Percentiles rank a stretch among this genome's conserved stretches.
phyloP scores from a whole-genome alignment of 371 early-diverging fungal genomes.

The Mucor lusitanicus region DNA sequence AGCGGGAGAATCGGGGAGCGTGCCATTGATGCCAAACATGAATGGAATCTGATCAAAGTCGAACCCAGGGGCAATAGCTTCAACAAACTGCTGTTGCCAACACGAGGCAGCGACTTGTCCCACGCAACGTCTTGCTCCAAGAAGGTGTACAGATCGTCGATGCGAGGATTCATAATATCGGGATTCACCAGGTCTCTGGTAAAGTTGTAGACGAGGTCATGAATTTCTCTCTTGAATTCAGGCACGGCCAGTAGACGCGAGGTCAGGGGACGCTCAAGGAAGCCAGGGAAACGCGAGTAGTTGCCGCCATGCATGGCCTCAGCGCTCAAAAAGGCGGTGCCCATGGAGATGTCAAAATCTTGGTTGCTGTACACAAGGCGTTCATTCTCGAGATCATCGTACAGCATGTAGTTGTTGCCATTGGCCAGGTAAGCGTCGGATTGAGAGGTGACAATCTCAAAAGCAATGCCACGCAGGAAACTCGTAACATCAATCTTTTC shows the following conservation, averaged over 20 bases:
- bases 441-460: constrained; percentile 12
- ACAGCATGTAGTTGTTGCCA: constrained; percentile 36
- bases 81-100: not conserved
- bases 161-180: constrained; percentile 3
- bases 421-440: constrained; percentile 33
- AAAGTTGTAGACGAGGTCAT: constrained; percentile 7
- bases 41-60: not conserved
- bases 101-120: constrained; percentile 24
- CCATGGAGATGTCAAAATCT: constrained; percentile 38
- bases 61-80: not conserved
- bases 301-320: constrained; percentile 18
- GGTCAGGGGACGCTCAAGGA: constrained; percentile 27
- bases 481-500: constrained; percentile 16
- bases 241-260: constrained; percentile 18
- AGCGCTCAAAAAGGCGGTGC: not conserved
- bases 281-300: constrained; percentile 24
- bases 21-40: not conserved
- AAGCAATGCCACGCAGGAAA: constrained; percentile 15
- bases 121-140: constrained; percentile 28
- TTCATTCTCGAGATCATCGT: constrained; percentile 18
- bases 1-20: not conserved
- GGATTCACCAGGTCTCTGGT: constrained; percentile 12
- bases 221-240: constrained; percentile 12
- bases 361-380: constrained; percentile 24
- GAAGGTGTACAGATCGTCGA: constrained; percentile 16